Evolutionary conservation across 2,329 filamentous ascomycete genomes (phyloP), one percentile per base, ranked within the genome.

Genomic region (Aspergillus persii): DNA sequence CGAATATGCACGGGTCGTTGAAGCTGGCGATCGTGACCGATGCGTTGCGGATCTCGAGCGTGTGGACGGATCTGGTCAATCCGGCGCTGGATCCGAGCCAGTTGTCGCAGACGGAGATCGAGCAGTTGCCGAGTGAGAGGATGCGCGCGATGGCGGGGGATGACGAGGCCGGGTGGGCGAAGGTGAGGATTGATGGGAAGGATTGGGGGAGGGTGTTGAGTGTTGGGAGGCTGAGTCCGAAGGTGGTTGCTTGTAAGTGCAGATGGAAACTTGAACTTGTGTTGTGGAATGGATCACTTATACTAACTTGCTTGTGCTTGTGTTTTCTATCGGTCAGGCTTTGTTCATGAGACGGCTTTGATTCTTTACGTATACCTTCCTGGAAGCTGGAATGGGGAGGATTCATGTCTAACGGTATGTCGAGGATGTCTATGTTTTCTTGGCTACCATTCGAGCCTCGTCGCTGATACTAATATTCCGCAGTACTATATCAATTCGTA

Each of bases 171-270:
- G 87, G 86, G 50, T 98, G 94, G 92, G 91, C 92, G 1, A 92
- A 86, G 27, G 94, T 98, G 39, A 84, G 91, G 55, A 92, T 98
- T 27, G 95, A 98, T 76, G 95, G 92, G 36, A 89, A 87, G 73
- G 95, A 99, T 73, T 98, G 95, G 94, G 92, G 92, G 33, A 87
- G 86, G 66, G 94, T 98, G n/a, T 81, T 99, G 65, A 96, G 92
- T 74, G 93, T 98, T 11, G 94, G 94, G 1, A 83, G 93, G 53
- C 79, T 98, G 31, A 94, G 95, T 67, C 94, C 92, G 0, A 84
- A 92, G 66, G 94, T 98, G 54, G 95, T 98, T 79, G 95, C 93
- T 58, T 97, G 93, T 88, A 63, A 78, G 84, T 70, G 36, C 18
- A 23, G 18, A 23, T 23, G 18, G 18, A 23, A 23, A 23, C 18